Conservation (phyloP, 2,329 filamentous ascomycete species). For the Curvularia lunata region DNA sequence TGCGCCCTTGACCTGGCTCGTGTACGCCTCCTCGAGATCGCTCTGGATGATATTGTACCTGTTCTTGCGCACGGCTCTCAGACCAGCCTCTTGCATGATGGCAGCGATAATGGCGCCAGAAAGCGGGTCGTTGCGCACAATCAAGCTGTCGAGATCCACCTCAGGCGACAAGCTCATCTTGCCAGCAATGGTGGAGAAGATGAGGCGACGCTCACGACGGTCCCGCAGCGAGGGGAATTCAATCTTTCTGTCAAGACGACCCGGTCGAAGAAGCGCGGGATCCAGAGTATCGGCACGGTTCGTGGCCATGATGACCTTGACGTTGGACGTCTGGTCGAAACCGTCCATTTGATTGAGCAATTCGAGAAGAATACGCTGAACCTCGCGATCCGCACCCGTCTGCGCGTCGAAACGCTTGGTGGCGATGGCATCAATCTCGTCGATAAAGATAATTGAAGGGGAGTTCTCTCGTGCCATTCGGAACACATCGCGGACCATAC, state of each 20-base stretch:
- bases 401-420: constrained; percentile 86
- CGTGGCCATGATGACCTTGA: constrained; percentile 99
- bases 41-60: constrained; percentile 98
- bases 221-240: constrained; percentile 97
- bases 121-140: constrained; percentile 94
- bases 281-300: constrained; percentile 98
- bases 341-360: constrained; percentile 99
- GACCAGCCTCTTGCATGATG: constrained; percentile 98
- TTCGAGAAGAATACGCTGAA: constrained; percentile 97
- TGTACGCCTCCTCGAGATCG: constrained; percentile 96
- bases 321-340: constrained; percentile 98
- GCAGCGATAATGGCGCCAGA: constrained; percentile 96
- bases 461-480: constrained; percentile 98
- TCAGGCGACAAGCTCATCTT: constrained; percentile 98
- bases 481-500: constrained; percentile 99
- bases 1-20: constrained; percentile 89
- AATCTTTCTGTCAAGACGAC: constrained; percentile 96
- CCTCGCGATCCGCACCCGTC: constrained; percentile 95
- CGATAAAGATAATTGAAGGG: constrained; percentile 88
- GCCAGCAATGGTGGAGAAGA: constrained; percentile 94
- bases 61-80: constrained; percentile 95
- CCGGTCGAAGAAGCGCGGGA: constrained; percentile 90
- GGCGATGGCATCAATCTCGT: constrained; percentile 10
- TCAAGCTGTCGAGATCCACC: constrained; percentile 93
- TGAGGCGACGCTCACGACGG: constrained; percentile 90